Evolutionary conservation across 257 asterid species (phyloP), one percentile per base, ranked within the genome.

Genomic region (Thymus mandschuricus): DNA sequence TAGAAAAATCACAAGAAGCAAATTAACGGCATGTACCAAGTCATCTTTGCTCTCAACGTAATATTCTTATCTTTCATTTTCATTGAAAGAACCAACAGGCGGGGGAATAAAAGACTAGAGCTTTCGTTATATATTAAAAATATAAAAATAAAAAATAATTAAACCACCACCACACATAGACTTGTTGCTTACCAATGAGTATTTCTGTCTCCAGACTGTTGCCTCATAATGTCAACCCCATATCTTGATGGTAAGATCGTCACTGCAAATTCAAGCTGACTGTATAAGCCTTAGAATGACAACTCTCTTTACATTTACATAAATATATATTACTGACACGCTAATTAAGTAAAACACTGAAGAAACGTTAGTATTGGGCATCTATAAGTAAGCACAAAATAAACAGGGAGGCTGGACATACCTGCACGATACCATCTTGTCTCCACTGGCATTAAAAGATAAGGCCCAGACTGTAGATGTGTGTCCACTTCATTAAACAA

Each of bases 341-440:
- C 38, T 34, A 34, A 3, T 34, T 34, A 34, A 34, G 2, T 34
- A 3, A 34, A 34, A 34, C 3, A 3, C 38, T 34, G 30, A 76
- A 69, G 8, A 12, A 8, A 41, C 45, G 44, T 52, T 43, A 9
- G 13, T 61, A 44, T 49, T 12, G 13, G 59, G 58, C 60, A 54
- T 68, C 43, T 40, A 49, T 30, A 49, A 44, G 49, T 8, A 71
- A 72, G 67, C 38, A 75, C 41, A 41, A n/a, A 64, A 66, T 46
- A 45, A 75, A 61, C 28, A 74, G 66, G 60, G 75, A 40, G 35
- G 50, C 60, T 5, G 8, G 4, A 77, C 89, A 74, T 86, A 89
- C 99, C 99, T 89, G 82, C 98, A 95, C 64, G 97, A 83, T 74
- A 80, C 97, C 98, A 95, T 89, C 89, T 82, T 88, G 85, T 80